These are phyloP conservation scores for Gossypium bickii DNA, from an alignment of 345 rosid genomes.

Conservation along the genomic window DNA sequence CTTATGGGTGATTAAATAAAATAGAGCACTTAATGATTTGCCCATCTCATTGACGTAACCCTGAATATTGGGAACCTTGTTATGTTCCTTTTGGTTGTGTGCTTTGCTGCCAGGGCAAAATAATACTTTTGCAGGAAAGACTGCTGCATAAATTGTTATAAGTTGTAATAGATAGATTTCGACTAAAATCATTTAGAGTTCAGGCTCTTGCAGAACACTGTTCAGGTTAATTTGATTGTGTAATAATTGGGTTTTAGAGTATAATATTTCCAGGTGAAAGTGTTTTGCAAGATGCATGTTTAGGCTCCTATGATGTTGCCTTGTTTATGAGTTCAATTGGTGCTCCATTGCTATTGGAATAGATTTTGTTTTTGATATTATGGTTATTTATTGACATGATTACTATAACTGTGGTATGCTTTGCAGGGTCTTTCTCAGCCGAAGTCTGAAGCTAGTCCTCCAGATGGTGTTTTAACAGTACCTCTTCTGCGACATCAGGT, in stretches of 20 bases:
- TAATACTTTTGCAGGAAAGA: neutral
- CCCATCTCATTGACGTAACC: neutral
- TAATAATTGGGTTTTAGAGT: neutral
- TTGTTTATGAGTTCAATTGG: neutral
- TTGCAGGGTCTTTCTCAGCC: conserved; percentile 82
- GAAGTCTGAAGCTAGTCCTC: conserved; percentile 66
- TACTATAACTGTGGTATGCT: conserved; percentile 20
- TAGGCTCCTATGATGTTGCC: neutral
- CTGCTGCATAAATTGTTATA: neutral
- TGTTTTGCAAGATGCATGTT: neutral
- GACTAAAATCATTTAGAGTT: neutral
- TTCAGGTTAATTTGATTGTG: neutral
- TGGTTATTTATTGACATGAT: neutral
- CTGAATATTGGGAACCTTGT: neutral
- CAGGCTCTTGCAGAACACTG: neutral
- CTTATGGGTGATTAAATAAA: neutral
- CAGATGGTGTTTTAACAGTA: conserved; percentile 81
- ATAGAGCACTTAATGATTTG: neutral
- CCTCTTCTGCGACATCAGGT: conserved; percentile 96
- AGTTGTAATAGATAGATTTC: neutral
- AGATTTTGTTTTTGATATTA: neutral
- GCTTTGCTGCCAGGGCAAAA: neutral
- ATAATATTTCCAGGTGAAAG: neutral
- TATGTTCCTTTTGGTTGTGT: neutral
- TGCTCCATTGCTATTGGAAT: neutral